A percentile compares a stretch with the other conserved stretches of the same genome.
Evolutionary conservation across 257 asterid species (phyloP).

Genomic region (Haberlea rhodopensis): DNA sequence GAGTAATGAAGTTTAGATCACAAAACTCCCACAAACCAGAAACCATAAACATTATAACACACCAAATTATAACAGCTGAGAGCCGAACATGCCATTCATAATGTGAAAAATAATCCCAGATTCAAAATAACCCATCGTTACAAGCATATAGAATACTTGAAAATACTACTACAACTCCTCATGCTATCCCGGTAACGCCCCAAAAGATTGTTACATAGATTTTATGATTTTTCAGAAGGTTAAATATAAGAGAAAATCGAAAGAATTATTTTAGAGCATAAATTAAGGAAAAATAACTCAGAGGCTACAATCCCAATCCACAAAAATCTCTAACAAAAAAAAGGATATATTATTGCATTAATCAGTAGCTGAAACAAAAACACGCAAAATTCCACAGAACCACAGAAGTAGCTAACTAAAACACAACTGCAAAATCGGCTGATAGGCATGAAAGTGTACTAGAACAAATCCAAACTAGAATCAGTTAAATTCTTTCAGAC

Average conservation of each 20-base stretch:
- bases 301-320: too few relatives aligned
- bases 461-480: slow-evolving; percentile 14
- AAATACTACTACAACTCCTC: background rate
- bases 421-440: slow-evolving; percentile 30
- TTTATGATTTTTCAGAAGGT: too few relatives aligned
- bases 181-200: too few relatives aligned
- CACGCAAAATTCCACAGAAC: background rate
- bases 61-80: too few relatives aligned
- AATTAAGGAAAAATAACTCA: too few relatives aligned
- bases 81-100: background rate
- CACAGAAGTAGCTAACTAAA: background rate
- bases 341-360: background rate
- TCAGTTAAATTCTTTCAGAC: slow-evolving; percentile 38
- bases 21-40: background rate
- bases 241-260: too few relatives aligned
- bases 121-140: background rate
- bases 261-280: too few relatives aligned
- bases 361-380: background rate
- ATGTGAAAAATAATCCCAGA: background rate
- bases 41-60: background rate
- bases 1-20: background rate
- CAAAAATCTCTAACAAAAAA: too few relatives aligned
- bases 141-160: background rate
- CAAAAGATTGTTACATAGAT: too few relatives aligned
- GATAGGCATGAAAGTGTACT: slow-evolving; percentile 22